Base-by-base conservation (phyloP, 2,329 filamentous ascomycete species). In the Blumeriella jaapii region DNA sequence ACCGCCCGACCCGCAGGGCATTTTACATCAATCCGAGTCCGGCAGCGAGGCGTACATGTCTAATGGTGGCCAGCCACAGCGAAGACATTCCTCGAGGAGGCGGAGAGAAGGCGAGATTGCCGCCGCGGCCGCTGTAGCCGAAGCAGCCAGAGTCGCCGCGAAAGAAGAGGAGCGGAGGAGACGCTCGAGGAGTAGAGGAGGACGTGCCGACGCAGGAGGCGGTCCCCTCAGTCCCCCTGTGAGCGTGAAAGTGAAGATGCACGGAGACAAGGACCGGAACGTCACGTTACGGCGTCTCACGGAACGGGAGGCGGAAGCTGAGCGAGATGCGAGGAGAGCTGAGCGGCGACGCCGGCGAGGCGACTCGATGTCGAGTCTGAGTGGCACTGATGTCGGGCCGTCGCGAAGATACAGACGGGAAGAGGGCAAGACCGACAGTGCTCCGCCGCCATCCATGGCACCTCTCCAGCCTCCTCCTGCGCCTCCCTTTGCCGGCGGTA, bases 211-310 rank as follows among this genome's bases (percentile, higher is more conserved):
- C 18, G 40, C 32, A 9, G 41, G 24, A 6, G 26, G 33, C 7
- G 29, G 62, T 61, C 16, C 61, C 58, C 5, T 54, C 4, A 66
- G 64, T 47, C 61, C 64, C 19, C 62, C 68, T 3, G 62, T 73
- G 19, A 71, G 69, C 49, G 67, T 78, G 38, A 74, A 71, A 51
- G 58, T 78, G 37, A 71, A 69, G 49, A 62, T 77, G 29, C 68
- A 75, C 44, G 69, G 74, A 44, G 72, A 78, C 47, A 65, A 64
- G 19, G 68, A 74, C 39, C 62, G 68, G 42, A 74, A 74, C 43
- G 66, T 79, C 38, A 79, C 74, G 10, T 58, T 79, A 26, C 66
- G 74, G 23, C 63, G 71, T 22, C 57, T 78, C 15, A 76, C 74
- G 0, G 72, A 76, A 16, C 68, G 74, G 42, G 74, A 79, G 52